Base-by-base conservation (phyloP, 495 filamentous ascomycete species). In the Tuber calosporum region DNA sequence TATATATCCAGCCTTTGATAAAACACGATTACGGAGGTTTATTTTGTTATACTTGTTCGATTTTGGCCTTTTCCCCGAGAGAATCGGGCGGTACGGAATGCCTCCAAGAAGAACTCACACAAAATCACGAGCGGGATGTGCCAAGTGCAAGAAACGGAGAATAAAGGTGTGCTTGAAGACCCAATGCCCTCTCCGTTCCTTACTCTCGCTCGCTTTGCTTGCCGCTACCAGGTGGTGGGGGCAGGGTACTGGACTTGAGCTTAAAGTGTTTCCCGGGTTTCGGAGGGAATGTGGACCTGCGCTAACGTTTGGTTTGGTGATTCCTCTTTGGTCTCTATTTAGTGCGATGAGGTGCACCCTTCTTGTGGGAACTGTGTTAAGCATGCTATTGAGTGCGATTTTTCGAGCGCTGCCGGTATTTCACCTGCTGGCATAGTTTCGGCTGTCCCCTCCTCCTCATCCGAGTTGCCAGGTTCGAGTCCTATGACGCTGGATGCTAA, bases 301-400 rank as follows among this genome's bases (percentile, higher is more conserved):
- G 53, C 17, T 62, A 34, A 62, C 53, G 34, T 62, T 6, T 62
- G 26, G 53, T 68, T 69, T 68, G 66, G 68, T 73, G 68, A 71
- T 45, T 36, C 71, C 40, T 66, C 36, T 70, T 17, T 53, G 26
- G 53, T 62, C 53, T 62, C 26, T 26, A 36, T 45, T 68, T 81
- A 89, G 86, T 90, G 88, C 82, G 88, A 90, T 79, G 88, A 89
- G 77, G 82, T 88, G 11, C 87, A 89, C 81, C 88, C 88, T 0
- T 78, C 84, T 22, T 90, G 88, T 74, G 86, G 87, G 58, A 89
- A 89, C 79, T 90, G 88, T 82, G 79, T 85, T 40, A 90, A 89
- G 74, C 88, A 90, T 82, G 88, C 87, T 58, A 88, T 90, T 20
- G 77, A 82, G 30, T 90, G 88, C 81, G 88, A 90, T 77, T 90